Base-by-base conservation (phyloP, 208 protist genomes). In the Naegleria lovaniensis region DNA sequence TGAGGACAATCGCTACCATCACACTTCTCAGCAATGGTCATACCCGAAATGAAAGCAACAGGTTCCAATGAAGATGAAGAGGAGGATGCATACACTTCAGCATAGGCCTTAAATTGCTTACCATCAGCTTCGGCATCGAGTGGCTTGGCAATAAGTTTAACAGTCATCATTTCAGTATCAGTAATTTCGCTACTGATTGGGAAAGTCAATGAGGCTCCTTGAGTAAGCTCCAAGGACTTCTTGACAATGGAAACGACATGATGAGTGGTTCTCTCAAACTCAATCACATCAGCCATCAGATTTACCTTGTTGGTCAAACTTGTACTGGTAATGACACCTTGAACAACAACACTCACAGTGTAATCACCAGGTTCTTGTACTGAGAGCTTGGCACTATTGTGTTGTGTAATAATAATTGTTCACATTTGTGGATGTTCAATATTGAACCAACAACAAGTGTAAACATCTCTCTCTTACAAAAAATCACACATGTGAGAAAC, bases 31-130 rank as follows among this genome's bases (percentile, higher is more conserved):
- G 48, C 19, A 40, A 89, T 40, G 3, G 85, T 41, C 85, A 89
- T 89, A 40, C 85, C 85, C 5, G 22, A 13, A 22, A 89, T 13
- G 25, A 41, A 89, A 67, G 48, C 85, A 67, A 89, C 11, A 22
- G 85, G 85, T 29, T 40, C 48, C 7, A 38, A 22, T 13, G 51
- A 13, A 0, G 38, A 29, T 7, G 22, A 15, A 58, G 5, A 13
- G 11, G 25, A 19, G 0, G 85, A 22, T n/a, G 39, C 29, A 9
- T 40, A 89, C 36, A 89, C 48, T 89, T 89, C 43, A 75, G 85
- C 85, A 89, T 89, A 67, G 33, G 85, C 85, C 15, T 67, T 67
- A 11, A 36, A 89, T 40, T 89, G n/a, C 4, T 67, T 59, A n/a
- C 48, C 48, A 4, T 58, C 15, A 33, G 43, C 29, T 6, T 88